Conservation (phyloP, 2,329 filamentous ascomycete species). For the Cladosporium sp. region DNA sequence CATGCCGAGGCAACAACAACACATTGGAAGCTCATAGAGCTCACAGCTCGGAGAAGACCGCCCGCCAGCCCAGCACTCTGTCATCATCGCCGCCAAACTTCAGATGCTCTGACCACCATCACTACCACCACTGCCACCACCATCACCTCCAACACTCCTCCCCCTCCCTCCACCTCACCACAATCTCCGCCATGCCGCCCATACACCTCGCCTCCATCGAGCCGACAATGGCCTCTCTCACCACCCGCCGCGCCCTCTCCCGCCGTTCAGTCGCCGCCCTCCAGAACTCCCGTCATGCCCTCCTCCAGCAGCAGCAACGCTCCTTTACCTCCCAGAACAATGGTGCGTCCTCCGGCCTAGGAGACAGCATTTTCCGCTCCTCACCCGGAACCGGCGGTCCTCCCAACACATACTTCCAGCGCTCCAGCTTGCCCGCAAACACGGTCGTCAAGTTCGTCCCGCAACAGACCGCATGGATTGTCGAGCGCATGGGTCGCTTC, state of each 20-base stretch:
- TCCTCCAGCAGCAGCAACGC: slow-evolving; percentile 22
- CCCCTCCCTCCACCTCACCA: background rate
- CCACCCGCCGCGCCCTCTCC: slow-evolving; percentile 31
- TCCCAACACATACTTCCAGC: slow-evolving; percentile 36
- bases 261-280: slow-evolving; percentile 30
- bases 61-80: background rate
- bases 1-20: too few species aligned
- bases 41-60: background rate
- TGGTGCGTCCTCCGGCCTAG: background rate
- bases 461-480: slow-evolving; percentile 99
- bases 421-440: slow-evolving; percentile 72
- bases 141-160: background rate
- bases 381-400: slow-evolving; percentile 23
- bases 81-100: slow-evolving; percentile 11
- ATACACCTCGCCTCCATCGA: slow-evolving; percentile 3
- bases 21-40: too few species aligned
- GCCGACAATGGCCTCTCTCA: slow-evolving; percentile 24
- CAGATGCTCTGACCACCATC: background rate
- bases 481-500: slow-evolving; percentile 99
- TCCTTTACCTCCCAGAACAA: slow-evolving; percentile 22
- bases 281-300: slow-evolving; percentile 28
- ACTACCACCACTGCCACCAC: background rate
- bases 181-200: slow-evolving; percentile 4
- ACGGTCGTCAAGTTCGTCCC: slow-evolving; percentile 94
- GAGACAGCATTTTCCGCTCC: slow-evolving; percentile 32